phyloP scores from a whole-genome alignment of 352 stramenopile genomes.

The Phytophthora podocarpi region DNA sequence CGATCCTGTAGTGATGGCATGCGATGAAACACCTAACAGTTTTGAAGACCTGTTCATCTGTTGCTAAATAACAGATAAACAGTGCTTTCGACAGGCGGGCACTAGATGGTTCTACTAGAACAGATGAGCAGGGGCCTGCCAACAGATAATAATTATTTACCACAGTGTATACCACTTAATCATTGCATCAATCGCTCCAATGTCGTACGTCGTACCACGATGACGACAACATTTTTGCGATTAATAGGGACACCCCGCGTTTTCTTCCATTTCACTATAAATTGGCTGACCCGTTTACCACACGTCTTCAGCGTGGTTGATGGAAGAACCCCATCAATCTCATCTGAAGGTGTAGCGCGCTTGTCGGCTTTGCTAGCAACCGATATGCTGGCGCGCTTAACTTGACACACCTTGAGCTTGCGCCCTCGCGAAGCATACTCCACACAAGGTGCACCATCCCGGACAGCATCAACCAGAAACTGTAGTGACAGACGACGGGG shows the following conservation, averaged over 20 bases:
- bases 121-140: too few relatives aligned
- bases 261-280: not conserved
- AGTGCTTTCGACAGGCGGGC: too few relatives aligned
- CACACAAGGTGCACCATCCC: not conserved
- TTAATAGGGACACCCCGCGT: not conserved
- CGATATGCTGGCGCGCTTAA: not conserved
- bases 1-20: too few relatives aligned
- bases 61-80: too few relatives aligned
- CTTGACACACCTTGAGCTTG: not conserved
- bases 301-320: not conserved
- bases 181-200: slow-evolving; percentile 3
- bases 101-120: too few relatives aligned
- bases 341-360: not conserved
- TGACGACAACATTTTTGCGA: not conserved
- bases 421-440: not conserved
- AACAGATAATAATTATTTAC: too few relatives aligned
- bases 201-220: not conserved
- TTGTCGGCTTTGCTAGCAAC: not conserved
- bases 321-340: not conserved
- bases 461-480: not conserved
- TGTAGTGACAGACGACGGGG: too few relatives aligned
- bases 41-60: too few relatives aligned
- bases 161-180: not conserved
- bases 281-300: not conserved
- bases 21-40: too few relatives aligned